Percentiles rank a stretch among this genome's conserved stretches.
Evolutionary conservation across 257 asterid species (phyloP).

Genomic region (Fraxinus excelsior): DNA sequence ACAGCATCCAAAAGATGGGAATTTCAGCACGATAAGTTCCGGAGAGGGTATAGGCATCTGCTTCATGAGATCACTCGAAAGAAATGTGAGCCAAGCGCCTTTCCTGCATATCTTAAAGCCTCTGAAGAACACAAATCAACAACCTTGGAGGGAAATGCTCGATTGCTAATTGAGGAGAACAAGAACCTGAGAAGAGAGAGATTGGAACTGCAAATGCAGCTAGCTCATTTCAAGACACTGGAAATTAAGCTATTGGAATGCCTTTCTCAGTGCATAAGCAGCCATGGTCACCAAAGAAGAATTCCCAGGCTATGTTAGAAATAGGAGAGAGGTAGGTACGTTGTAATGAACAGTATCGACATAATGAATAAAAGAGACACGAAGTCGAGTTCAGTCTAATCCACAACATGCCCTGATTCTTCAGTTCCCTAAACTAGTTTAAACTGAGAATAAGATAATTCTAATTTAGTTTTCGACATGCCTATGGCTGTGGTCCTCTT

Average conservation of each 20-base stretch:
- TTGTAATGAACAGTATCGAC: background rate
- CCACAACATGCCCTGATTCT: background rate
- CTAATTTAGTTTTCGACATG: too few species aligned
- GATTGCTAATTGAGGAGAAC: constrained; percentile 48
- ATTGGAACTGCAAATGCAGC: constrained; percentile 51
- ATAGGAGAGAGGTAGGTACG: background rate
- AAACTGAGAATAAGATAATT: too few species aligned
- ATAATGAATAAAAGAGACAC: too few species aligned
- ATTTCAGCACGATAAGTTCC: constrained; percentile 63
- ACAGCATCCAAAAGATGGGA: constrained; percentile 58
- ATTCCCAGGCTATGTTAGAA: constrained; percentile 23
- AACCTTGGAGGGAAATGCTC: background rate
- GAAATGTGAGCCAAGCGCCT: constrained; percentile 55
- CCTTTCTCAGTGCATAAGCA: constrained; percentile 12
- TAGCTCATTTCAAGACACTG: constrained; percentile 50
- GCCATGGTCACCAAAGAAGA: constrained; percentile 22
- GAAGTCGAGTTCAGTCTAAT: background rate
- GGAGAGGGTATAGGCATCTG: constrained; percentile 45
- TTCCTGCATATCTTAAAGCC: constrained; percentile 53
- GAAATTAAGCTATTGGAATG: constrained; percentile 39
- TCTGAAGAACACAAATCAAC: constrained; percentile 9
- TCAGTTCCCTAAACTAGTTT: background rate
- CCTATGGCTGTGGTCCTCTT: too few species aligned
- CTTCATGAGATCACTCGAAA: constrained; percentile 52
- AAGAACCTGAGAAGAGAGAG: constrained; percentile 43